Conservation (phyloP, 2,329 filamentous ascomycete species). For the Orbilia javanica region DNA sequence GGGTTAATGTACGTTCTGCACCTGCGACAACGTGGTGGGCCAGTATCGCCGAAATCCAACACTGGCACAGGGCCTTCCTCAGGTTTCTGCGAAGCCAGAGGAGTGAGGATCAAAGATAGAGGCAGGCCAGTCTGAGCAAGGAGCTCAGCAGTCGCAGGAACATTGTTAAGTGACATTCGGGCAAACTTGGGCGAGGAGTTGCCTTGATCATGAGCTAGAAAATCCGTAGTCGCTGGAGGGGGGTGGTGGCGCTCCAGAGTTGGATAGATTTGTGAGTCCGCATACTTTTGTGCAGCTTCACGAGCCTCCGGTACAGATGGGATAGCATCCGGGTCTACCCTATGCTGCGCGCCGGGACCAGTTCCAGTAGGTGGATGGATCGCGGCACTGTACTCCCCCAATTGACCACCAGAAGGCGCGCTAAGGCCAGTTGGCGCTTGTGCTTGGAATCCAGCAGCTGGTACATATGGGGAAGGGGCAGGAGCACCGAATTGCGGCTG, state of each 20-base stretch:
- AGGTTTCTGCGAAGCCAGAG: slow-evolving; percentile 82
- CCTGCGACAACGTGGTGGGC: slow-evolving; percentile 89
- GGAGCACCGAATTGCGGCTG: slow-evolving; percentile 68
- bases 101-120: slow-evolving; percentile 88
- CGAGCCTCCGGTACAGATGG: slow-evolving; percentile 89
- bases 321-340: slow-evolving; percentile 90
- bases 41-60: slow-evolving; percentile 90
- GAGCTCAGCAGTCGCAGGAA: slow-evolving; percentile 84
- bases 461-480: slow-evolving; percentile 66
- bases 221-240: slow-evolving; percentile 87
- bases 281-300: slow-evolving; percentile 85
- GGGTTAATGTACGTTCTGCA: slow-evolving; percentile 98
- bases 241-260: slow-evolving; percentile 95
- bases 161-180: slow-evolving; percentile 91
- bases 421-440: slow-evolving; percentile 64
- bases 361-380: slow-evolving; percentile 66
- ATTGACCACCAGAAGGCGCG: slow-evolving; percentile 63
- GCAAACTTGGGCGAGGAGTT: slow-evolving; percentile 96
- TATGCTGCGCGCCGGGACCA: slow-evolving; percentile 74
- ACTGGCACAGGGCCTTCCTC: slow-evolving; percentile 91
- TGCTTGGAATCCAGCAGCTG: slow-evolving; percentile 42
- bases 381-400: slow-evolving; percentile 59
- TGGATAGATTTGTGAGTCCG: slow-evolving; percentile 87
- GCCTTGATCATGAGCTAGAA: slow-evolving; percentile 94
- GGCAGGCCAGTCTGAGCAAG: slow-evolving; percentile 84